Evolutionary conservation across 495 filamentous ascomycete genomes (phyloP).

Genomic region (Aspergillus ostianus): DNA sequence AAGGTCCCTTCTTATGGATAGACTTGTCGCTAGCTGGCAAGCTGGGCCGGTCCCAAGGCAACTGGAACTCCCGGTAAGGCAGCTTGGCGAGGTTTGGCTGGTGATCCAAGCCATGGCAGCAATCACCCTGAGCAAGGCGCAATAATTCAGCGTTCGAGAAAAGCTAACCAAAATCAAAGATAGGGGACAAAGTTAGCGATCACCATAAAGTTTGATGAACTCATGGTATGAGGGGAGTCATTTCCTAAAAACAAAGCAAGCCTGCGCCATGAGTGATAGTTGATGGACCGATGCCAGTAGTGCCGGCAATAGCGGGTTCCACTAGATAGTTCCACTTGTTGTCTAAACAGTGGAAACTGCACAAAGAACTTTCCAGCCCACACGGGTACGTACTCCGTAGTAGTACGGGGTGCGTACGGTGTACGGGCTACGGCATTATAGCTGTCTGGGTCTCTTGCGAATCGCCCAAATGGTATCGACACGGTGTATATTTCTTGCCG

Average conservation of each 20-base stretch:
- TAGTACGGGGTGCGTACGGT: too few species aligned
- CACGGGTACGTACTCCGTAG: too few species aligned
- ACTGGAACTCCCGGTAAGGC: conserved; percentile 9
- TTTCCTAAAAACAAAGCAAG: conserved; percentile 8
- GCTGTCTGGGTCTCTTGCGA: too few species aligned
- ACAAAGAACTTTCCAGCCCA: too few species aligned
- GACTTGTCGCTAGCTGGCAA: conserved; percentile 12
- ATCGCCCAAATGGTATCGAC: too few species aligned
- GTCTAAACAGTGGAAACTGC: too few species aligned
- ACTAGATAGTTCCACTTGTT: background rate
- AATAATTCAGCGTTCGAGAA: conserved; percentile 43
- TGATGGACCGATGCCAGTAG: conserved; percentile 16
- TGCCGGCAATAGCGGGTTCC: conserved; percentile 24
- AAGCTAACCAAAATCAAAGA: conserved; percentile 27
- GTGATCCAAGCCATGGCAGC: conserved; percentile 24
- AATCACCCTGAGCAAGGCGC: conserved; percentile 32
- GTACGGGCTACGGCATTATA: too few species aligned
- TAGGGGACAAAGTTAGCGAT: conserved; percentile 18
- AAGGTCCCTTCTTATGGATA: conserved; percentile 14
- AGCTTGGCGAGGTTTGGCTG: conserved; percentile 10
- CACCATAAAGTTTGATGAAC: conserved; percentile 6
- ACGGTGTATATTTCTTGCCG: too few species aligned
- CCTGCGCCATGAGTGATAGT: conserved; percentile 30
- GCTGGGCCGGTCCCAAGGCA: conserved; percentile 15
- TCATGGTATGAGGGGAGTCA: conserved; percentile 8